phyloP scores from a whole-genome alignment of 2,329 filamentous ascomycete genomes.

The Aphanocladium album region DNA sequence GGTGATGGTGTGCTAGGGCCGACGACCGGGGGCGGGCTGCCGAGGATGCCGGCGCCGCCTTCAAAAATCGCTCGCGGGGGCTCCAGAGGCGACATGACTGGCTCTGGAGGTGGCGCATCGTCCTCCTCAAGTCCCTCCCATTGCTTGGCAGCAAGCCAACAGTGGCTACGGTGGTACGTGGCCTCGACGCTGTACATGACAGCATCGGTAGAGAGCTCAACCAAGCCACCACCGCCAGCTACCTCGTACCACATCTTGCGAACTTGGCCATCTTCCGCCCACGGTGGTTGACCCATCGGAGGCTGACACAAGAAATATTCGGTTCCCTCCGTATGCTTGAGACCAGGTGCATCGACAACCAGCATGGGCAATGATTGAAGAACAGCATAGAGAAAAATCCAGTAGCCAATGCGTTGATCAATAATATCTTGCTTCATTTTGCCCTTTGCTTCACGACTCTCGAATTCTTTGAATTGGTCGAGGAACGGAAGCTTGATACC shows the following conservation, averaged over 20 bases:
- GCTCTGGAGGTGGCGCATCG: constrained; percentile 24
- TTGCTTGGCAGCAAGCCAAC: constrained; percentile 48
- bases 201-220: constrained; percentile 55
- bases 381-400: constrained; percentile 76
- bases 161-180: constrained; percentile 54
- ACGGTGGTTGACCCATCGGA: constrained; percentile 66
- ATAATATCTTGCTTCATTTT: constrained; percentile 61
- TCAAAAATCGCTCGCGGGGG: constrained; percentile 34
- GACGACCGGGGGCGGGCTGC: constrained; percentile 18
- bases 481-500: constrained; percentile 57
- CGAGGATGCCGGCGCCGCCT: constrained; percentile 23
- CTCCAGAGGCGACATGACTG: constrained; percentile 33
- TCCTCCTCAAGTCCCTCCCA: constrained; percentile 39
- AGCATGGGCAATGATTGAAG: constrained; percentile 74
- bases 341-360: constrained; percentile 67
- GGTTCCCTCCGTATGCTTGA: constrained; percentile 64
- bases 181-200: constrained; percentile 58
- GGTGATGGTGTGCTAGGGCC: constrained; percentile 25
- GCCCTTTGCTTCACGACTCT: constrained; percentile 61
- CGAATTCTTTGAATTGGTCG: constrained; percentile 65
- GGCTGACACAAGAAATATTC: constrained; percentile 80
- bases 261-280: constrained; percentile 61
- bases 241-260: constrained; percentile 71
- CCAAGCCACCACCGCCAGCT: constrained; percentile 55
- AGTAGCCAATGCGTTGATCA: constrained; percentile 70